Percentiles rank a stretch among this genome's conserved stretches.
These are phyloP conservation scores for Leptodontidium sp. DNA, from an alignment of 2,329 filamentous ascomycete species.

Conservation along the genomic window DNA sequence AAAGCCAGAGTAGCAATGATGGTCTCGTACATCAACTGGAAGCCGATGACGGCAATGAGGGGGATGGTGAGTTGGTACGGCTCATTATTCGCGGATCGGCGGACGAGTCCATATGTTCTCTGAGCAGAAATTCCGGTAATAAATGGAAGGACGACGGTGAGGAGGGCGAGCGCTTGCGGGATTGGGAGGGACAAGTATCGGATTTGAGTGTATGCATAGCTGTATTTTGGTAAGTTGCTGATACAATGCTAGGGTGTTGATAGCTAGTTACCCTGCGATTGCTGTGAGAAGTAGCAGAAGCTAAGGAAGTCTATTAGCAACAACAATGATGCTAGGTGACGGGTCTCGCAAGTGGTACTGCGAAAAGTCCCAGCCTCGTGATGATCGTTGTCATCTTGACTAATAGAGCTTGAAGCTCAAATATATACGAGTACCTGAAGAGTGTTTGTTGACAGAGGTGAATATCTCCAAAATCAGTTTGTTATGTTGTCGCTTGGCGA, in stretches of 20 bases:
- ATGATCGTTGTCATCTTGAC: constrained; percentile 28
- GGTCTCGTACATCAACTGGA: constrained; percentile 47
- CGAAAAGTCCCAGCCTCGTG: constrained; percentile 31
- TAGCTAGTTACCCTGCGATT: constrained; percentile 40
- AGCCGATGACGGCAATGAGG: constrained; percentile 43
- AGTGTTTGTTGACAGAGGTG: background rate
- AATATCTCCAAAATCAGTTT: background rate
- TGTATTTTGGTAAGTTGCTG: constrained; percentile 27
- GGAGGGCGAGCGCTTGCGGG: constrained; percentile 42
- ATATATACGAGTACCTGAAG: background rate
- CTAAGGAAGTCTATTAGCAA: constrained; percentile 34
- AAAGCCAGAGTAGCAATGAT: constrained; percentile 44
- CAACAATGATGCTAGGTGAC: background rate
- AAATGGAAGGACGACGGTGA: constrained; percentile 44
- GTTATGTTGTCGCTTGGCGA: constrained; percentile 3
- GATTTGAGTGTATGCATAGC: constrained; percentile 45
- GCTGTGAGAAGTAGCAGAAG: constrained; percentile 40
- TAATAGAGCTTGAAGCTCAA: constrained; percentile 1
- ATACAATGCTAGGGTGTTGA: background rate
- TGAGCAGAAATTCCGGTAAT: constrained; percentile 43
- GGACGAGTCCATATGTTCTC: constrained; percentile 36
- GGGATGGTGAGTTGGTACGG: constrained; percentile 42
- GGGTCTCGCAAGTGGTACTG: constrained; percentile 39
- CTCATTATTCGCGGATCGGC: constrained; percentile 35
- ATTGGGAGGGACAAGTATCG: constrained; percentile 43